A percentile compares a stretch with the other conserved stretches of the same genome.
Conservation (phyloP, 1,284 basidiomycete genomes). For the Ganoderma sinense region DNA sequence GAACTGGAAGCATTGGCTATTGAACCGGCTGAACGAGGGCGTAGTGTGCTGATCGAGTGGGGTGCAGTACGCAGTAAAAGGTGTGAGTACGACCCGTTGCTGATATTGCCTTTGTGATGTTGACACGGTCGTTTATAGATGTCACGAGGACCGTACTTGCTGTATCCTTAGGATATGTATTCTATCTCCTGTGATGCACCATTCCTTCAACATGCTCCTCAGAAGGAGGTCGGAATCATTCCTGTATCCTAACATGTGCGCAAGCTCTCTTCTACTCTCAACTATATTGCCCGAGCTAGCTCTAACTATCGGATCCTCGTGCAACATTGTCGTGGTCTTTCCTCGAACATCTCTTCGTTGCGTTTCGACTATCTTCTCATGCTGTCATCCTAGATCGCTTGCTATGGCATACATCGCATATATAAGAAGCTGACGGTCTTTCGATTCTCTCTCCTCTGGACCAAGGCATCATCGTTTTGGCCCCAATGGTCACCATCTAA, state of each 20-base stretch:
- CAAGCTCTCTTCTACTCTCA: neutral
- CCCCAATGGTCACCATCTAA: too few species aligned
- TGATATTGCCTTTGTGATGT: neutral
- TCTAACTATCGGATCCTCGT: too few species aligned
- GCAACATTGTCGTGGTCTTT: too few species aligned
- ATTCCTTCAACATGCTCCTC: neutral
- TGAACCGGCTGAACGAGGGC: constrained; percentile 31
- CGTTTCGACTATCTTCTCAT: too few species aligned
- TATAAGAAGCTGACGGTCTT: too few species aligned
- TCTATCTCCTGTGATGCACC: neutral
- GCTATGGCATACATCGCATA: too few species aligned
- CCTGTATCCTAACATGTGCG: neutral
- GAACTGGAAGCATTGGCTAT: constrained; percentile 32
- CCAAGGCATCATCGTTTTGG: too few species aligned
- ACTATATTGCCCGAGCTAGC: neutral
- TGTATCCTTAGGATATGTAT: neutral
- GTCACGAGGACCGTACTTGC: neutral
- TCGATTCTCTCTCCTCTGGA: too few species aligned
- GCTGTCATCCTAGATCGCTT: too few species aligned
- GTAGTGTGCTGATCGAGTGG: constrained; percentile 10
- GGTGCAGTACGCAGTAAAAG: neutral
- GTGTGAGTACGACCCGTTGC: neutral
- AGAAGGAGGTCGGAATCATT: neutral
- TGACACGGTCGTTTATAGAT: neutral
- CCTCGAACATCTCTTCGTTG: too few species aligned